Conservation (phyloP, 2,329 filamentous ascomycete genomes). For the Ophiognomonia clavigignenti-juglandacearum region DNA sequence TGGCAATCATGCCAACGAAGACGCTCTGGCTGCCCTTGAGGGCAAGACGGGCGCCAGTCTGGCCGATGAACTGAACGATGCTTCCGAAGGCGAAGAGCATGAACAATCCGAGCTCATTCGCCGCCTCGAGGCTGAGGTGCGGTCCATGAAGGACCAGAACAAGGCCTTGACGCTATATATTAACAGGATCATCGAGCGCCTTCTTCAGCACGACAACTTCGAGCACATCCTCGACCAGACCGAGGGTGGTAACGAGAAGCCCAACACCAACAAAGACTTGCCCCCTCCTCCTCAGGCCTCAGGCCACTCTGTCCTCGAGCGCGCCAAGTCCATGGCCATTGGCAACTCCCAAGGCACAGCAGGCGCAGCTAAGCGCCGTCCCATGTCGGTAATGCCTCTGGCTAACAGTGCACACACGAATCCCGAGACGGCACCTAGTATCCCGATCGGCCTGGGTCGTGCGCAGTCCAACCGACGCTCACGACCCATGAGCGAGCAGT, state of each 20-base stretch:
- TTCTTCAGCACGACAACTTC: constrained; percentile 91
- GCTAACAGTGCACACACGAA: constrained; percentile 42
- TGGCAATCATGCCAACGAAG: constrained; percentile 51
- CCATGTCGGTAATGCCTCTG: constrained; percentile 51
- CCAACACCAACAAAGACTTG: constrained; percentile 75
- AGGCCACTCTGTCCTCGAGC: constrained; percentile 50
- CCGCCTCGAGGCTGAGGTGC: constrained; percentile 73
- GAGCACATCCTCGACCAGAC: constrained; percentile 88
- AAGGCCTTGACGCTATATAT: constrained; percentile 97
- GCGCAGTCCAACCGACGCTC: constrained; percentile 43
- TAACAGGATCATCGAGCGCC: constrained; percentile 96
- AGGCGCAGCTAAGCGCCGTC: constrained; percentile 41
- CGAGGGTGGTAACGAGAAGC: constrained; percentile 43
- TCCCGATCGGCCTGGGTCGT: constrained; percentile 60
- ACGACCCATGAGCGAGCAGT: constrained; percentile 61
- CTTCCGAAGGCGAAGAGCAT: constrained; percentile 49
- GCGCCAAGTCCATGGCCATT: constrained; percentile 56
- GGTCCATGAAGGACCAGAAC: constrained; percentile 83
- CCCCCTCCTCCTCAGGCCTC: constrained; percentile 62
- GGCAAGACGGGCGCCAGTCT: constrained; percentile 55
- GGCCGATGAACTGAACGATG: constrained; percentile 82
- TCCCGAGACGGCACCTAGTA: constrained; percentile 69
- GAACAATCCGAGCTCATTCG: constrained; percentile 48
- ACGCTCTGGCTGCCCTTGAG: constrained; percentile 60
- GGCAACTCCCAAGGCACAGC: constrained; percentile 24